Evolutionary conservation across 768 basidiomycete species (phyloP), one percentile per base, ranked within the genome.

Genomic region (Terana coerulea): DNA sequence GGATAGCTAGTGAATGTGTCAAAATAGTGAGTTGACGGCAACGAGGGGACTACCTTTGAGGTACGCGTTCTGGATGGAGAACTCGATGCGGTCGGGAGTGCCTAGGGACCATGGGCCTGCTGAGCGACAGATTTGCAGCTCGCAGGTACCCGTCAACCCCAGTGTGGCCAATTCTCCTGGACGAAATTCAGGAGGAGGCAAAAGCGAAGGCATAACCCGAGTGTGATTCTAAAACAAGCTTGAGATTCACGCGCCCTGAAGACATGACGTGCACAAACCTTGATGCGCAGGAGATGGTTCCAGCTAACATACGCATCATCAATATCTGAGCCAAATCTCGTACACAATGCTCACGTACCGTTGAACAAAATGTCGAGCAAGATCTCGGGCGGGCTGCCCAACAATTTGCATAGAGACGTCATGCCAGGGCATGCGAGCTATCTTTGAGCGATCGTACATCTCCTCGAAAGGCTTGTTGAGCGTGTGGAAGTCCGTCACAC

Each of bases 401-500:
- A 98, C 88, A 35, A 98, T 84, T 67, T 99, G 97, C 75, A 98
- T 76, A 0, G 84, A 91, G 33, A 98, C 91, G 65, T 99, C 97
- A 65, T 99, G 97, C 95, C 95, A 99, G 25, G 97, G 94, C 94
- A 98, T 98, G 43, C 97, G 78, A 5, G 94, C 91, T 17, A 90
- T 78, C 66, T 87, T 95, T 6, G 76, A 68, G 29, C 97, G 82
- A 61, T 99, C 95, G 60, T 95, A 93, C 88, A 95, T 91, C 63
- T 98, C 92, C 58, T 98, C 92, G 40, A 88, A 81, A 0, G 95
- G 95, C 65, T 95, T 97, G 64, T 84, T 78, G 44, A 99, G 77
- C 1, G 78, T 79, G 56, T 89, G 80, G 66, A 95, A 98, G 68
- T 98, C 97, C 40, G 73, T 69, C 9, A 95, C 73, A 15, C 97